phyloP scores from a whole-genome alignment of 257 asterid species.

The Penstemon barbatus region DNA sequence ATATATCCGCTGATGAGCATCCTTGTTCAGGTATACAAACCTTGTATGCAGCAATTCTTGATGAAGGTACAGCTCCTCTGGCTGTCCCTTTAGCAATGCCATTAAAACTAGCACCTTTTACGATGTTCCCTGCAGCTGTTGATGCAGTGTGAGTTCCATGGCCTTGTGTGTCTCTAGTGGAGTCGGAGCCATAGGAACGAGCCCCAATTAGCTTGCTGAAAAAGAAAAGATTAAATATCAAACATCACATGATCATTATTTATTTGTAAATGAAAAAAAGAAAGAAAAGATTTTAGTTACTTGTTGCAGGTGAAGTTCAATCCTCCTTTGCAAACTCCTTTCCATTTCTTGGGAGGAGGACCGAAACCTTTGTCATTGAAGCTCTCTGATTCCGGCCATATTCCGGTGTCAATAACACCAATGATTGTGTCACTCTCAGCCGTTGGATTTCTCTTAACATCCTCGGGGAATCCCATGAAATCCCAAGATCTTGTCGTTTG shows the following conservation, averaged over 20 bases:
- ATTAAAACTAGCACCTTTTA: slow-evolving; percentile 37
- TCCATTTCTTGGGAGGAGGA: no score
- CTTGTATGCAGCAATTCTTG: slow-evolving; percentile 39
- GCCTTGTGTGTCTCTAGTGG: slow-evolving; percentile 18
- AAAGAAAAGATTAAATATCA: neutral
- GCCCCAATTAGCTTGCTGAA: slow-evolving; percentile 36
- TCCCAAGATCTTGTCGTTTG: slow-evolving; percentile 29
- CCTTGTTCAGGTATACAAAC: slow-evolving; percentile 19
- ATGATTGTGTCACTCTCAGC: no score
- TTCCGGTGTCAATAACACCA: no score
- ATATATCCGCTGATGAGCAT: slow-evolving; percentile 22
- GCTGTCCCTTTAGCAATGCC: slow-evolving; percentile 41
- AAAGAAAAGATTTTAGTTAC: slow-evolving; percentile 29
- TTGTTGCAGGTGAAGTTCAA: no score
- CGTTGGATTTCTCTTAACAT: no score
- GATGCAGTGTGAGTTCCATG: slow-evolving; percentile 41
- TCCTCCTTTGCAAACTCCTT: no score
- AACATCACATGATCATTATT: neutral
- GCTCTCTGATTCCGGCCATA: no score
- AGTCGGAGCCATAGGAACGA: slow-evolving; percentile 22
- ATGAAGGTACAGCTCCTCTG: slow-evolving; percentile 43
- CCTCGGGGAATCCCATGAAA: no score
- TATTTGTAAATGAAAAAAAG: no score
- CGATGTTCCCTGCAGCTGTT: slow-evolving; percentile 38
- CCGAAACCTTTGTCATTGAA: no score